Base-by-base conservation (phyloP, 2,329 filamentous ascomycete genomes). In the Fusarium stilboides region DNA sequence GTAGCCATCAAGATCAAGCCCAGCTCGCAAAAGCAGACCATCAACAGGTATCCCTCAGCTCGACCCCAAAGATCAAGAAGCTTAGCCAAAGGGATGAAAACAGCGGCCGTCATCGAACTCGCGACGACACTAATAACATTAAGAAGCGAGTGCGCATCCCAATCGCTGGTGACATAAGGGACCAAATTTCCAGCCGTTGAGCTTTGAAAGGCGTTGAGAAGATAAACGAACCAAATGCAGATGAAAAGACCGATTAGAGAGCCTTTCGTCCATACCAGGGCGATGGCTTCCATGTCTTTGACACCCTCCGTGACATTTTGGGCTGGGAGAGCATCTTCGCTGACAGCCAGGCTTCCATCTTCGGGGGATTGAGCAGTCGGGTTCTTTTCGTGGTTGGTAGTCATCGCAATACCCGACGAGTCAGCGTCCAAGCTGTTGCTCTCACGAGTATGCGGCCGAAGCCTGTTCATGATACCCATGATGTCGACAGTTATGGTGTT, bases 1-100 rank as follows among this genome's bases (percentile, higher is more conserved):
- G 82, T 82, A 13, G 90, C 90, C 82, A 91, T 89, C 70, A 92
- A 80, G 19, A 89, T 83, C 59, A 90, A 80, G 15, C 80, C 82
- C 56, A 82, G 15, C 3, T 84, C 81, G 82, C 37, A 22, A 76
- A 63, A 63, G 0, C n/a, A 61, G 0, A 63, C 61, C 61, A 63
- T 63, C 0, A 63, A 22, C 15, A 63, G 33, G 13, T 63, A 63
- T 6, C 61, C 61, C 22, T 63, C 61, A 0, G 61, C 61, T 36
- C 61, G 33, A 3, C 61, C 61, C 61, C 61, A 63, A 5, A 63
- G 61, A 26, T 63, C 61, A 7, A 63, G 61, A 1, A 63, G 61
- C 2, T 63, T 63, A 2, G 61, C 61, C 7, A 63, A 34, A 0
- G 61, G 61, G 5, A 63, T 63, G 1, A 63, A 63, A 1, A 63